Evolutionary conservation across 2,329 filamentous ascomycete species (phyloP).

Genomic region (Fusarium xylarioides): DNA sequence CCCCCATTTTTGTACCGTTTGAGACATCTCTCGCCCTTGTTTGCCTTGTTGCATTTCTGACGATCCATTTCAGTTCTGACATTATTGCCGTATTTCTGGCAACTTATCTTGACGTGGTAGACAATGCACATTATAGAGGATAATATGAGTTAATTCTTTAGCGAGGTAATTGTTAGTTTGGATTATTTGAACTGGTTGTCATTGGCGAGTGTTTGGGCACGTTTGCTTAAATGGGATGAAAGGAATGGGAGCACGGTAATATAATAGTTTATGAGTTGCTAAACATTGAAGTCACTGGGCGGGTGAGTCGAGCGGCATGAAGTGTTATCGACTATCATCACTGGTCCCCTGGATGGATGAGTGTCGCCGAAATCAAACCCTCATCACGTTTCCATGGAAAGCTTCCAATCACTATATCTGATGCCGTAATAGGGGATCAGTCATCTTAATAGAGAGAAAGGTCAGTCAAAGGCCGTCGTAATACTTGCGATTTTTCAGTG

Average conservation of each 20-base stretch:
- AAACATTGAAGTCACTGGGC: too few species aligned
- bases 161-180: accelerated
- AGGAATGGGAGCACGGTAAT: accelerated
- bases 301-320: accelerated
- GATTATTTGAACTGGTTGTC: background rate
- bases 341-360: accelerated
- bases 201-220: background rate
- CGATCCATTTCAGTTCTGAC: background rate
- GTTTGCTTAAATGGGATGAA: background rate
- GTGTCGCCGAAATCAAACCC: accelerated
- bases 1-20: background rate
- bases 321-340: accelerated
- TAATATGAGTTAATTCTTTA: accelerated
- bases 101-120: background rate
- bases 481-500: too few species aligned
- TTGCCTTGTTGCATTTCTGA: background rate
- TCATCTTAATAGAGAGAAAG: accelerated
- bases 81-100: background rate
- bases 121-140: background rate
- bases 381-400: accelerated
- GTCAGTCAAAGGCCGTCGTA: accelerated
- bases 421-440: accelerated
- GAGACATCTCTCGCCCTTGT: background rate
- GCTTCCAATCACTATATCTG: accelerated
- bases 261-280: accelerated